Base-by-base conservation (phyloP, 179 eudicot species). In the Silene vulgaris region DNA sequence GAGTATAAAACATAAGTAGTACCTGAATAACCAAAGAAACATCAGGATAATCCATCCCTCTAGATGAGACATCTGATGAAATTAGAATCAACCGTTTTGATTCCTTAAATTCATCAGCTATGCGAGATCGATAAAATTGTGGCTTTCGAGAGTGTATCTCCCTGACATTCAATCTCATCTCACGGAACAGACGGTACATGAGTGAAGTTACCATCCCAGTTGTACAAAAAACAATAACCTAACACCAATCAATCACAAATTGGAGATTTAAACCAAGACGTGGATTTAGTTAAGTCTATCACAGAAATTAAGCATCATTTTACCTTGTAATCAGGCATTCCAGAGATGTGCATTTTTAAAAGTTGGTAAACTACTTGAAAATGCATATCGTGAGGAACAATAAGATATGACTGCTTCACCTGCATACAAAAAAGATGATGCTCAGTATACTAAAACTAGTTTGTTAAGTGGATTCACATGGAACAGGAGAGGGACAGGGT, bases 1-100 rank as follows among this genome's bases (percentile, higher is more conserved):
- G 8, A 13, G 16, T 50, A 26, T 52, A 52, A 32, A 5, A 64
- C 23, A 66, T 9, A 75, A 62, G 45, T 63, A 71, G 60, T 76
- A 95, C 99, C 97, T 95, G 99, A 85, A 95, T 84, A 71, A 95
- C 96, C 83, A 89, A 79, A 28, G 97, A 90, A 76, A 95, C 96
- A 84, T 95, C 97, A 66, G 97, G 99, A 78, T 92, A 95, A 83
- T 95, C 88, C 86, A 95, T 82, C 71, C 97, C 99, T 77, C 95
- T 93, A 71, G 97, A 84, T 67, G 96, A 88, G 56, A 95, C 97
- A 78, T 92, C 96, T 75, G 99, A 95, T 48, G 99, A 82, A 65
- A 95, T 75, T 9, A 95, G 87, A 79, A 95, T 86, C 83, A 89
- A 48, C 50, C 81, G 85, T 83, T 90, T 95, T 17, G 92, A 82